Conservation (phyloP, 129 eudicot species). For the Lactuca sativa region DNA sequence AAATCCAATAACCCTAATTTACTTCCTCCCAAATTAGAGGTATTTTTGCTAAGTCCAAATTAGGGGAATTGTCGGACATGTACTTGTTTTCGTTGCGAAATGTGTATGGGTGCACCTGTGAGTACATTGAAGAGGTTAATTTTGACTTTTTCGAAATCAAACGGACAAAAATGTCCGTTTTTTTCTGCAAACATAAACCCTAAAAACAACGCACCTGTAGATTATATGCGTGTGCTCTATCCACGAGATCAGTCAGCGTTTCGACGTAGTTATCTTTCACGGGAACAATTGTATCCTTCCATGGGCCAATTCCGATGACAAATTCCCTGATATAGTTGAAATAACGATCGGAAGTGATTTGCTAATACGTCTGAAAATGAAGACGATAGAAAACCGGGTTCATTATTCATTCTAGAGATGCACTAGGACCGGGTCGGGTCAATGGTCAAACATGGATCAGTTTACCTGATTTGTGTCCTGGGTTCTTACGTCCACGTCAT, state of each 20-base stretch:
- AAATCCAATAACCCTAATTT: too few species aligned
- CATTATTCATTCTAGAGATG: too few species aligned
- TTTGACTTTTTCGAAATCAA: constrained; percentile 15
- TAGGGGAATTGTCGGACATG: too few species aligned
- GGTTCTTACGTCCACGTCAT: constrained; percentile 51
- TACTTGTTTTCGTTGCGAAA: constrained; percentile 71
- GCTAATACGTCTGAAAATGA: constrained; percentile 60
- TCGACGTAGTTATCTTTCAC: constrained; percentile 53
- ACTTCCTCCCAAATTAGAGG: too few species aligned
- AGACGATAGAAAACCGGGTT: background rate
- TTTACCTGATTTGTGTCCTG: constrained; percentile 96
- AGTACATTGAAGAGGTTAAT: constrained; percentile 6
- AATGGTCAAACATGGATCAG: background rate
- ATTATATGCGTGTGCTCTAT: constrained; percentile 78
- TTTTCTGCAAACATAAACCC: background rate
- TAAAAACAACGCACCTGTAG: constrained; percentile 58
- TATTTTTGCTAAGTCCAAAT: too few species aligned
- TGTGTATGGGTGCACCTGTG: constrained; percentile 96
- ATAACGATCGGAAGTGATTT: constrained; percentile 85
- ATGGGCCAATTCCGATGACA: constrained; percentile 92
- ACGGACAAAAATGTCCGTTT: too few species aligned
- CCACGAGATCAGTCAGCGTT: constrained; percentile 79
- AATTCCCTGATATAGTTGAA: constrained; percentile 76
- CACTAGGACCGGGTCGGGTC: background rate
- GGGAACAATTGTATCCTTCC: constrained; percentile 77